Base-by-base conservation (phyloP, 2,329 filamentous ascomycete species). In the Dothideomycetes sp. region DNA sequence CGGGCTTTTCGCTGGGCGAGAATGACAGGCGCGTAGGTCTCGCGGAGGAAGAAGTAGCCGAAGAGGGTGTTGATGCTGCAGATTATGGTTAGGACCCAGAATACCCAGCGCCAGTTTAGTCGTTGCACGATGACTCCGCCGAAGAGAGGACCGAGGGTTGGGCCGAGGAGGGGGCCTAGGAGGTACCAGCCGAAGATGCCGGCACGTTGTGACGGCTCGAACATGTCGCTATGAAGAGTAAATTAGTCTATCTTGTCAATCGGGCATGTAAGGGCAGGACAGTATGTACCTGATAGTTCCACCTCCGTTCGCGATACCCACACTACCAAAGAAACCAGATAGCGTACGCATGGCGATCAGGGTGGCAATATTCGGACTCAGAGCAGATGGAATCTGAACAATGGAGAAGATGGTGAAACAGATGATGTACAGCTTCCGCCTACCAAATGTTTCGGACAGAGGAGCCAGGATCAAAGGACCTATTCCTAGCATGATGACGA, bases 251-350 rank as follows among this genome's bases (percentile, higher is more conserved):
- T n/a, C n/a, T n/a, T n/a, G n/a, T n/a, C n/a, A n/a, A n/a, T n/a
- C n/a, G n/a, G n/a, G n/a, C n/a, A n/a, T n/a, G n/a, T n/a, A n/a
- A n/a, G n/a, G n/a, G n/a, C n/a, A n/a, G n/a, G n/a, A n/a, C n/a
- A n/a, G n/a, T n/a, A n/a, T n/a, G n/a, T n/a, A n/a, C n/a, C n/a
- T 60, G n/a, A 72, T 66, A 0, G 64, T 70, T 2, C 68, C 68
- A 5, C 69, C 69, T 2, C 70, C 69, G 49, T 69, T 70, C 0
- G 68, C 65, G 34, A 70, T 64, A 0, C 65, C 65, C 0, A 72
- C 62, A 45, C 61, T 65, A 1, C 68, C 68, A 47, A 70, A 71
- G 52, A 71, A 70, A 4, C 68, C 68, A 2, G 63, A 50, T 3
- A 71, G 42, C 3, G 64, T 65, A 29, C 68, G 55, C 31, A 69